Evolutionary conservation across 2,329 filamentous ascomycete genomes (phyloP), one percentile per base, ranked within the genome.

Genomic region (Trichothecium sympodiale): DNA sequence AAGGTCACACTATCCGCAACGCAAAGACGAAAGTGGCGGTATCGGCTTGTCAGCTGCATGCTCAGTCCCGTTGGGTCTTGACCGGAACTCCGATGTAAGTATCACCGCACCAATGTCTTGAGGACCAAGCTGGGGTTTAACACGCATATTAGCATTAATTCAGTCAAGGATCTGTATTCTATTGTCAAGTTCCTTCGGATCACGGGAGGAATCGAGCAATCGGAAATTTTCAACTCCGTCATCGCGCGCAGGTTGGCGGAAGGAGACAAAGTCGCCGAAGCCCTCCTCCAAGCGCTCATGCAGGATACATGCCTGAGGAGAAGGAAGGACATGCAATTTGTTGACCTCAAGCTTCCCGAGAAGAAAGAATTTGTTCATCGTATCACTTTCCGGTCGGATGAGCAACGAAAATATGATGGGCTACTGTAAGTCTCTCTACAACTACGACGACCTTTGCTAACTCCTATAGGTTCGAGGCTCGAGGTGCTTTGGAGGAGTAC

Each of bases 321-420:
- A 27, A 81, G 78, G 55, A 94, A 94, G 54, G 80, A 89, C 38
- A 94, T 94, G 86, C 70, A 71, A 5, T 94, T 93, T 49, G 73
- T 94, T 35, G 84, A 94, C 45, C 63, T 94, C 15, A 81, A 77
- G 42, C 66, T 94, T 8, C 86, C 87, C 0, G 65, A 77, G 12
- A 77, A 93, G 49, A 80, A 77, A 1, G 85, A 89, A 50, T 87
- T 81, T 44, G 66, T 91, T 5, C 79, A 91, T 47, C 74, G 74
- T 8, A 75, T 94, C 45, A 67, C 77, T 8, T 86, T 94, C 48
- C 71, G 77, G 30, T 57, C 73, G 0, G 77, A 87, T 26, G 87
- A 94, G 54, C 69, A 77, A 45, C 72, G 77, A 46, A 84, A 83
- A 57, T 94, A 94, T 50, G 74, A 85, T 28, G 77, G 77, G 26